These are phyloP conservation scores for Massarina eburnea DNA, from an alignment of 2,329 filamentous ascomycete genomes.

Conservation along the genomic window DNA sequence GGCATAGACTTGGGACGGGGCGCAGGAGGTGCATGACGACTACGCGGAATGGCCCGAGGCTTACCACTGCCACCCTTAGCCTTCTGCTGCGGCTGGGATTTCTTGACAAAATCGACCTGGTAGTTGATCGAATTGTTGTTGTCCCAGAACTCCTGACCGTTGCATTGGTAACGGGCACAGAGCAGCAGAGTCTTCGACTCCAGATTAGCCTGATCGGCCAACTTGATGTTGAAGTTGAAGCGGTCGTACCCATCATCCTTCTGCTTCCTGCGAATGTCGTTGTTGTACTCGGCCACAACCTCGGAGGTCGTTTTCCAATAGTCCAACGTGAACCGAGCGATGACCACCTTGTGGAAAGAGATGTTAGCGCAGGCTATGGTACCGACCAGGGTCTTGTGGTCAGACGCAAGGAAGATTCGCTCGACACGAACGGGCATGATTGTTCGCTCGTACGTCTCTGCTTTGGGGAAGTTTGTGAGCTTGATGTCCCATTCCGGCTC, in stretches of 20 bases:
- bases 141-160: constrained; percentile 89
- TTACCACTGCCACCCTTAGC: constrained; percentile 53
- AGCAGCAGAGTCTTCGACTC: constrained; percentile 92
- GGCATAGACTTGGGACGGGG: constrained; percentile 53
- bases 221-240: constrained; percentile 91
- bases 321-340: constrained; percentile 93
- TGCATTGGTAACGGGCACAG: constrained; percentile 84
- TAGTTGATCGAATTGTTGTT: constrained; percentile 88
- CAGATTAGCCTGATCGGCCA: constrained; percentile 87
- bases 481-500: constrained; percentile 83
- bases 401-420: constrained; percentile 79
- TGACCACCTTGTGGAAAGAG: constrained; percentile 83
- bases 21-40: constrained; percentile 50
- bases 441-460: constrained; percentile 63
- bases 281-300: constrained; percentile 82
- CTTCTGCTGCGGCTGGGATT: constrained; percentile 57
- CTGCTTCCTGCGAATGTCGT: constrained; percentile 71
- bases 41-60: constrained; percentile 53
- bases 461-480: constrained; percentile 76
- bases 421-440: constrained; percentile 76
- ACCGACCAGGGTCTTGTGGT: constrained; percentile 85
- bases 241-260: constrained; percentile 72
- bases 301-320: constrained; percentile 99
- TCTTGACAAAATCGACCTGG: constrained; percentile 90
- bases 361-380: constrained; percentile 84